phyloP scores from a whole-genome alignment of 1,139 yeast species.

The Protomyces inundatus region DNA sequence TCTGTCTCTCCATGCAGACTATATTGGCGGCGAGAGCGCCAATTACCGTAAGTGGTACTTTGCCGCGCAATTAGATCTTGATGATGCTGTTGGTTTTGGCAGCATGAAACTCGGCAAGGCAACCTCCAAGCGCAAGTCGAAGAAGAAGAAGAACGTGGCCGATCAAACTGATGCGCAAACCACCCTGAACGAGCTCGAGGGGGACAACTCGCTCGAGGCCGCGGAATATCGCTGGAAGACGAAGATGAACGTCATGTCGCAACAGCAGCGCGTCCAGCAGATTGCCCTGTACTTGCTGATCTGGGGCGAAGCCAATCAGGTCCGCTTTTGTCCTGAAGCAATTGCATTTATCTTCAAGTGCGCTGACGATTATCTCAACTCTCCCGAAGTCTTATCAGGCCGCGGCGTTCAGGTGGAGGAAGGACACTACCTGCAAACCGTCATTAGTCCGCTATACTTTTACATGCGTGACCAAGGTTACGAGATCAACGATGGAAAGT shows the following conservation, averaged over 20 bases:
- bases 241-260: conserved; percentile 63
- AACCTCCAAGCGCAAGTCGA: conserved; percentile 33
- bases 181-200: conserved; percentile 72
- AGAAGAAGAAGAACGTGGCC: conserved; percentile 55
- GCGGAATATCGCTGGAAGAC: conserved; percentile 82
- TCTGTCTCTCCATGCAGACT: conserved; percentile 88
- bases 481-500: conserved; percentile 90
- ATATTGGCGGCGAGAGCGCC: conserved; percentile 90
- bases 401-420: conserved; percentile 56
- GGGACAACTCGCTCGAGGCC: conserved; percentile 73
- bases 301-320: conserved; percentile 99
- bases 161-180: conserved; percentile 32
- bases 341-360: conserved; percentile 90
- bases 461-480: conserved; percentile 92
- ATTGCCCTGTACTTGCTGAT: conserved; percentile 79
- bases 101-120: conserved; percentile 65
- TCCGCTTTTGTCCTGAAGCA: conserved; percentile 89
- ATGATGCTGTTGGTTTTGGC: conserved; percentile 71
- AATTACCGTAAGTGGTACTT: conserved; percentile 95
- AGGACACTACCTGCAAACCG: conserved; percentile 89
- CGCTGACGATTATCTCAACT: conserved; percentile 78
- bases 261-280: conserved; percentile 82
- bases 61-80: conserved; percentile 84
- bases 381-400: conserved; percentile 78
- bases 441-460: conserved; percentile 85